Conservation (phyloP, 2,329 filamentous ascomycete genomes). For the Arthrocladium fulminans region DNA sequence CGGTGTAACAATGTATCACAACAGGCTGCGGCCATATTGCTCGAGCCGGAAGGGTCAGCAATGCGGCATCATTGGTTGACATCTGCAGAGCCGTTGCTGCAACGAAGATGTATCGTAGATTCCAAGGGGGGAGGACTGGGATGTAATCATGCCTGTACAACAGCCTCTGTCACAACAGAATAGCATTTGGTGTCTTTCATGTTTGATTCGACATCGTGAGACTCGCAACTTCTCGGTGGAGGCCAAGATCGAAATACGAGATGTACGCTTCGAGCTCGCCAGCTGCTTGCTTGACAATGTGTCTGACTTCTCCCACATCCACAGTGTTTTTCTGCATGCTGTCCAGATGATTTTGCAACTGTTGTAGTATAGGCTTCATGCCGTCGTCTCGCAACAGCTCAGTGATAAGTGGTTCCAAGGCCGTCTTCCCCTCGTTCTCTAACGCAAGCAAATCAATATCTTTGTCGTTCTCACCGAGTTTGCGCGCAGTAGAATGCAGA, state of each 20-base stretch:
- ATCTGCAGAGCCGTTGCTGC: too few species aligned
- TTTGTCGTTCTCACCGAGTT: background rate
- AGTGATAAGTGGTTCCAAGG: background rate
- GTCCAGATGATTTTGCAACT: conserved; percentile 11
- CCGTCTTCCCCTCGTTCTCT: background rate
- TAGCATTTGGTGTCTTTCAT: background rate
- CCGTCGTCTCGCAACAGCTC: conserved; percentile 4
- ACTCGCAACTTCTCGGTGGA: background rate
- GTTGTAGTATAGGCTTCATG: conserved; percentile 3
- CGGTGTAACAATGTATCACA: too few species aligned
- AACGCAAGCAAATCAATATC: conserved; percentile 1
- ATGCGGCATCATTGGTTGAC: background rate
- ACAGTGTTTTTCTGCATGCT: conserved; percentile 8
- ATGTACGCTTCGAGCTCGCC: conserved; percentile 1
- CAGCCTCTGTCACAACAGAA: background rate
- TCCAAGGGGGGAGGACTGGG: background rate
- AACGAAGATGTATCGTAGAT: too few species aligned
- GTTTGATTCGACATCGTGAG: background rate
- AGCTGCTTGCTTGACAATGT: background rate
- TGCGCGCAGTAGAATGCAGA: conserved; percentile 2
- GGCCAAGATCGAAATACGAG: background rate
- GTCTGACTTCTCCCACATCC: background rate
- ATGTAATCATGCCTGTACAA: background rate
- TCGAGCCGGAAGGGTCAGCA: too few species aligned
- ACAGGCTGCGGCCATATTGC: too few species aligned